phyloP scores from a whole-genome alignment of 208 protist genomes.

The Trypanosoma melophagium region DNA sequence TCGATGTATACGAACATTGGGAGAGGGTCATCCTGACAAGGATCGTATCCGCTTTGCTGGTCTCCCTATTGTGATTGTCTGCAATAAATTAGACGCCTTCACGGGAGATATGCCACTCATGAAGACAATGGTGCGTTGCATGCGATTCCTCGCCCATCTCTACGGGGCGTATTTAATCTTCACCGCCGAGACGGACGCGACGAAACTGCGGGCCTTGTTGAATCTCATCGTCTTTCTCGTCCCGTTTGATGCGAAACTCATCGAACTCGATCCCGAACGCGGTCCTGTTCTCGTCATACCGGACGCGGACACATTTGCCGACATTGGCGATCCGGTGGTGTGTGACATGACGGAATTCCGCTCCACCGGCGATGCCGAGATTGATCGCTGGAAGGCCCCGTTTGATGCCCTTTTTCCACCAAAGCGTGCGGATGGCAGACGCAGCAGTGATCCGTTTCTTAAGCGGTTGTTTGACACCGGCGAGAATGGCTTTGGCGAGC shows the following conservation, averaged over 20 bases:
- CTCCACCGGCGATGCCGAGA: conserved; percentile 69
- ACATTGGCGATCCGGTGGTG: conserved; percentile 72
- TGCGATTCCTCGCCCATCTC: conserved; percentile 83
- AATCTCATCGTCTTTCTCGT: conserved; percentile 76
- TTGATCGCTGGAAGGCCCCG: conserved; percentile 79
- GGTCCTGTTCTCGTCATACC: conserved; percentile 67
- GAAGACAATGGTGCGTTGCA: conserved; percentile 59
- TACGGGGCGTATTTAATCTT: conserved; percentile 81
- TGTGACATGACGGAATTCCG: conserved; percentile 30
- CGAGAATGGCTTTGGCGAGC: conserved; percentile 75
- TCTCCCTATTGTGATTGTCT: conserved; percentile 81
- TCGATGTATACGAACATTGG: conserved; percentile 59
- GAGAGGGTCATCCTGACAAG: conserved; percentile 71
- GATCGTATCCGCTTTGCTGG: conserved; percentile 75
- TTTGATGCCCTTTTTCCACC: conserved; percentile 78
- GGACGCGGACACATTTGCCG: conserved; percentile 78
- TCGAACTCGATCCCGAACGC: conserved; percentile 70
- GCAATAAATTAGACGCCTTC: conserved; percentile 86
- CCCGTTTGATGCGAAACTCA: conserved; percentile 66
- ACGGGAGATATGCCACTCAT: conserved; percentile 43
- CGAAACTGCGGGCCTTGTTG: conserved; percentile 69
- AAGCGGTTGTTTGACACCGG: conserved; percentile 61
- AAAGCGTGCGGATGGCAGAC: conserved; percentile 31
- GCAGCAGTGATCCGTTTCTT: conserved; percentile 64
- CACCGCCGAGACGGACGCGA: conserved; percentile 56